Conservation (phyloP, 192 early-diverging fungal species). For the Backusella australiensis region DNA sequence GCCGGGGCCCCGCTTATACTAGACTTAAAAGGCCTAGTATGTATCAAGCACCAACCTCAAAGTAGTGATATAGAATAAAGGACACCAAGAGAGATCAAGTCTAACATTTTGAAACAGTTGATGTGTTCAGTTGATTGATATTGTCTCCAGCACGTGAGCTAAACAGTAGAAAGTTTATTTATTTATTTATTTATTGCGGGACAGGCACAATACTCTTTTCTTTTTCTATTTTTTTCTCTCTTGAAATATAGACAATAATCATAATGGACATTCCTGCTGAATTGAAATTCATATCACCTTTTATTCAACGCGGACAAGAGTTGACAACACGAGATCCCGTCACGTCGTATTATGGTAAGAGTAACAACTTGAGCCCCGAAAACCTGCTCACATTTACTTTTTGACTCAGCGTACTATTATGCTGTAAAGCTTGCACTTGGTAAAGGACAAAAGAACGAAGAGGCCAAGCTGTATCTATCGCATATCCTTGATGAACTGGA, state of each 20-base stretch:
- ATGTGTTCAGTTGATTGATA: not conserved
- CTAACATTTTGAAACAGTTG: no score
- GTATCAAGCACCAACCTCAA: no score
- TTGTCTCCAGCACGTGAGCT: not conserved
- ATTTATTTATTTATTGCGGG: not conserved
- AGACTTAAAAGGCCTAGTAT: no score
- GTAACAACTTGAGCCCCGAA: not conserved
- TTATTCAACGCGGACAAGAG: slow-evolving; percentile 82
- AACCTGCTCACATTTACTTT: not conserved
- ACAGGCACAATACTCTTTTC: not conserved
- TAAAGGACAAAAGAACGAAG: slow-evolving; percentile 48
- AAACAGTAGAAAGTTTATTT: not conserved
- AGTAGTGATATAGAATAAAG: no score
- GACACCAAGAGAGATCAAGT: no score
- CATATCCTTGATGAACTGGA: slow-evolving; percentile 81
- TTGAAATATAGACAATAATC: not conserved
- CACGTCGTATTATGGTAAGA: slow-evolving; percentile 89
- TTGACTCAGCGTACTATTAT: slow-evolving; percentile 68
- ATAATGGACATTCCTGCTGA: slow-evolving; percentile 53
- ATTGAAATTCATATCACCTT: slow-evolving; percentile 68
- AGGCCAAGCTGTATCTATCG: slow-evolving; percentile 61
- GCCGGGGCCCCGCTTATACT: no score
- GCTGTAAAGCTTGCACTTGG: slow-evolving; percentile 79
- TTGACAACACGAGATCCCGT: slow-evolving; percentile 78
- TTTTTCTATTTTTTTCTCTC: not conserved